phyloP scores from a whole-genome alignment of 108 stramenopile species.

The Discostella pseudostelligera region DNA sequence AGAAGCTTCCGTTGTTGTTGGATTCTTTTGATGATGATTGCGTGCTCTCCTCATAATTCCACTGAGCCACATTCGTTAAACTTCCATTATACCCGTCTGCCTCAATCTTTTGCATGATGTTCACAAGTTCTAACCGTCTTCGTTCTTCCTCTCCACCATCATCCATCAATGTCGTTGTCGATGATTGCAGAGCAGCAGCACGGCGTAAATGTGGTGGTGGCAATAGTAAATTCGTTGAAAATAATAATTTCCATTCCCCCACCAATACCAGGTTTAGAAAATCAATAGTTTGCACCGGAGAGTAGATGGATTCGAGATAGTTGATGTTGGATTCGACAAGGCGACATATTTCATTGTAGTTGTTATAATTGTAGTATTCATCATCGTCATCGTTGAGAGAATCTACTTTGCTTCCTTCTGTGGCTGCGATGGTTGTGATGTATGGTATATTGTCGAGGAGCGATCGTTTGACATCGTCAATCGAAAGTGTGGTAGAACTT shows the following conservation, averaged over 20 bases:
- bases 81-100: slow-evolving; percentile 49
- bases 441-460: too few species aligned
- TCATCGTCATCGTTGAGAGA: too few species aligned
- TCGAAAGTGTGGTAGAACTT: too few species aligned
- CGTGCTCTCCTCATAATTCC: slow-evolving; percentile 56
- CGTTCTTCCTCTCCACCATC: too few species aligned
- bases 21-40: slow-evolving; percentile 27
- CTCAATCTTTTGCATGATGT: slow-evolving; percentile 49
- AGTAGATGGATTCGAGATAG: slow-evolving; percentile 58
- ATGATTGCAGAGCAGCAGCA: too few species aligned
- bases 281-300: slow-evolving; percentile 65
- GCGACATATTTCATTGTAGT: not conserved
- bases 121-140: too few species aligned
- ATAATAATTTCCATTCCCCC: slow-evolving; percentile 79
- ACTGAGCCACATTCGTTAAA: slow-evolving; percentile 52
- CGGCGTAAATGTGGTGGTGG: too few species aligned
- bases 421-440: too few species aligned
- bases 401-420: too few species aligned
- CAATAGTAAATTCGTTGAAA: slow-evolving; percentile 59
- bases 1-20: slow-evolving; percentile 56
- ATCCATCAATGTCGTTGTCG: too few species aligned
- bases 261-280: slow-evolving; percentile 68
- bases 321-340: slow-evolving; percentile 73
- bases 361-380: too few species aligned
- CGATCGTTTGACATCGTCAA: too few species aligned